A percentile compares a stretch with the other conserved stretches of the same genome.
phyloP scores from a whole-genome alignment of 768 basidiomycete species.

The Trametopsis cervina region DNA sequence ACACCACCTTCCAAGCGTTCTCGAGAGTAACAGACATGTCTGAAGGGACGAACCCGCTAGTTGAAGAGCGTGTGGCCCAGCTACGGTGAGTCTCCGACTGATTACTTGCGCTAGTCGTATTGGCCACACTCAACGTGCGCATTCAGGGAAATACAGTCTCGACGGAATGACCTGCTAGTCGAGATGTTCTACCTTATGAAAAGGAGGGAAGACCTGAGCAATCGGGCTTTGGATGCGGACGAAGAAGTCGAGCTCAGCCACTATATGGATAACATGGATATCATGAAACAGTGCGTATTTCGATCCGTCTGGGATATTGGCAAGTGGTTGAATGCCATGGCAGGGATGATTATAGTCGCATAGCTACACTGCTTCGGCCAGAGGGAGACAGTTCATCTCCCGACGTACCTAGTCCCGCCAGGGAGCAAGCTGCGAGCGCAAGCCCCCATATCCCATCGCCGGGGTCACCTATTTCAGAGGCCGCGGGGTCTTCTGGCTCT shows the following conservation, averaged over 20 bases:
- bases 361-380: background rate
- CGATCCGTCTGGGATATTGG: too few species aligned
- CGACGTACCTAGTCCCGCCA: background rate
- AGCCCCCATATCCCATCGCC: background rate
- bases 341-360: background rate
- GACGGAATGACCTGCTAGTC: conserved; percentile 63
- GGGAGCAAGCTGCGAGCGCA: background rate
- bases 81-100: conserved; percentile 18
- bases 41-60: conserved; percentile 14
- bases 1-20: too few species aligned
- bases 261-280: conserved; percentile 53
- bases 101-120: background rate
- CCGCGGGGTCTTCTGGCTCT: conserved; percentile 14
- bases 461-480: conserved; percentile 20
- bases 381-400: background rate
- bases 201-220: conserved; percentile 40
- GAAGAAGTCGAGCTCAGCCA: conserved; percentile 35
- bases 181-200: conserved; percentile 67
- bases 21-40: too few species aligned
- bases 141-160: conserved; percentile 50
- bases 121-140: background rate
- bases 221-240: conserved; percentile 31
- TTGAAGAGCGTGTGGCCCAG: conserved; percentile 22
- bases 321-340: too few species aligned
- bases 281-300: conserved; percentile 41